These are phyloP conservation scores for Dunaliella primolecta DNA, from an alignment of 139 green algal genomes.

Conservation along the genomic window DNA sequence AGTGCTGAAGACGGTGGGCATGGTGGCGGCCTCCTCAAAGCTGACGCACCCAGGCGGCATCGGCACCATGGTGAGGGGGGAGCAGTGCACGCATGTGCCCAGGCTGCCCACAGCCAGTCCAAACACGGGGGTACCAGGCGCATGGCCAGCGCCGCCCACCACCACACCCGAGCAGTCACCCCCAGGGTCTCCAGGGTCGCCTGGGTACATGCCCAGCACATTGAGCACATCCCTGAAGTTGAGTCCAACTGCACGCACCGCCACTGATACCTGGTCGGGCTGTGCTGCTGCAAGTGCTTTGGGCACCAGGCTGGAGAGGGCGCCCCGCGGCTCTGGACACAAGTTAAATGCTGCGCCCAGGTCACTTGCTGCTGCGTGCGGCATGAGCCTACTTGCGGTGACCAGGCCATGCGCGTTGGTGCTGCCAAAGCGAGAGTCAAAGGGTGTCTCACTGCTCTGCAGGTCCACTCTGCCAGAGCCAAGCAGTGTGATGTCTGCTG, in stretches of 20 bases:
- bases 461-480: neutral
- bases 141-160: slow-evolving; percentile 6
- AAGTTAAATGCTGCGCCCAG: slow-evolving; percentile 50
- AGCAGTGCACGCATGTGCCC: slow-evolving; percentile 57
- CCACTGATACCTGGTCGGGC: slow-evolving; percentile 46
- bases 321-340: slow-evolving; percentile 43
- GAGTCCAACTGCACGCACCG: slow-evolving; percentile 74
- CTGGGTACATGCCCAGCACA: slow-evolving; percentile 64
- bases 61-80: slow-evolving; percentile 47
- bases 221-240: slow-evolving; percentile 88
- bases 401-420: neutral
- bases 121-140: slow-evolving; percentile 65
- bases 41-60: slow-evolving; percentile 55
- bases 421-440: neutral
- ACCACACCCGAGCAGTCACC: slow-evolving; percentile 73
- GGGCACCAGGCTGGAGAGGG: slow-evolving; percentile 49
- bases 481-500: neutral
- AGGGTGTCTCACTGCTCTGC: neutral
- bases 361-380: slow-evolving; percentile 51
- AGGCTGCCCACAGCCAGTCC: slow-evolving; percentile 71
- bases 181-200: slow-evolving; percentile 52
- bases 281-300: slow-evolving; percentile 15
- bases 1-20: slow-evolving; percentile 82
- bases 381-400: neutral
- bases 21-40: slow-evolving; percentile 72